Conservation (phyloP, 1,284 basidiomycete species). For the Malassezia arunalokei region DNA sequence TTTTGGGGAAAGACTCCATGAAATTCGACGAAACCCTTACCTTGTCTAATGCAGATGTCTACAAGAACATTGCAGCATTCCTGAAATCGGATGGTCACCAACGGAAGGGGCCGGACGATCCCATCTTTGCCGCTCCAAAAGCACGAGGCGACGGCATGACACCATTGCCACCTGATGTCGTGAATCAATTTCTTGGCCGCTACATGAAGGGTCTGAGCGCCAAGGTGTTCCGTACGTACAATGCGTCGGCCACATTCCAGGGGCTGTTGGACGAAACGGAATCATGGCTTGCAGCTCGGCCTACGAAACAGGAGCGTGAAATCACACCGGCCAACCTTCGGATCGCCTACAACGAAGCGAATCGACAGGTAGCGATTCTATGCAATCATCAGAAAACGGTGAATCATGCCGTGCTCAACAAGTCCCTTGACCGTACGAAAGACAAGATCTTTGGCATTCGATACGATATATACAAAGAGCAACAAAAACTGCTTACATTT, state of each 20-base stretch:
- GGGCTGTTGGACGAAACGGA: conserved; percentile 43
- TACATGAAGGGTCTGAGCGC: conserved; percentile 44
- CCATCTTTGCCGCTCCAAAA: conserved; percentile 58
- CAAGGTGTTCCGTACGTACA: conserved; percentile 47
- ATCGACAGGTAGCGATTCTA: conserved; percentile 43
- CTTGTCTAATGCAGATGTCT: conserved; percentile 35
- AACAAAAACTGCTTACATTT: conserved; percentile 39
- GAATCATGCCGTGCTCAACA: conserved; percentile 33
- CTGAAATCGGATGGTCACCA: conserved; percentile 34
- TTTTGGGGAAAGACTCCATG: conserved; percentile 46
- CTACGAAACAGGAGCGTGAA: conserved; percentile 34
- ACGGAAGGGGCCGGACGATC: conserved; percentile 74
- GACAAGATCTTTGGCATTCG: conserved; percentile 33
- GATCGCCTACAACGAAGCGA: conserved; percentile 44
- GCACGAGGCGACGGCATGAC: conserved; percentile 22
- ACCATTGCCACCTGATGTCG: conserved; percentile 27
- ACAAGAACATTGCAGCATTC: conserved; percentile 44
- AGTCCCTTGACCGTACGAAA: conserved; percentile 26
- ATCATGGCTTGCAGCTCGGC: conserved; percentile 32
- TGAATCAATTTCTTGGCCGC: conserved; percentile 42
- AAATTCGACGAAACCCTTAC: conserved; percentile 43
- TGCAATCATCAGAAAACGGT: conserved; percentile 46
- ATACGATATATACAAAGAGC: conserved; percentile 44
- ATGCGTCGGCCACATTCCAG: conserved; percentile 45
- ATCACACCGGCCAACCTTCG: conserved; percentile 34